phyloP scores from a whole-genome alignment of 257 asterid species.

The Salvia hispanica region DNA sequence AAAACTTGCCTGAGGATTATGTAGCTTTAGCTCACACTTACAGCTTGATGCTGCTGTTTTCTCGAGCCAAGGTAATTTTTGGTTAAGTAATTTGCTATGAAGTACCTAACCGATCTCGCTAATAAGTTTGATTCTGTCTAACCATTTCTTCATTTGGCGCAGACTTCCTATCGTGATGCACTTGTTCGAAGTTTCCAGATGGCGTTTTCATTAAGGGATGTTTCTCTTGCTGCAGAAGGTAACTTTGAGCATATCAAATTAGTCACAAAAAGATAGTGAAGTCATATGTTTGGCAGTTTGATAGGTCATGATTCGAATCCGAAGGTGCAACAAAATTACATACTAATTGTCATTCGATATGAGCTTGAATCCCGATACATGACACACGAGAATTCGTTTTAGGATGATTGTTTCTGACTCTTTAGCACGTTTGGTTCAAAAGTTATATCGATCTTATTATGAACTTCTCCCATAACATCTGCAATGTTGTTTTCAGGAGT shows the following conservation, averaged over 20 bases:
- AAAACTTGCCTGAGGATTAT: constrained; percentile 80
- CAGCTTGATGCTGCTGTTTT: constrained; percentile 81
- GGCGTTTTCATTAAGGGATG: constrained; percentile 75
- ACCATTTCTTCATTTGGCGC: constrained; percentile 31
- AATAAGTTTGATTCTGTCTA: background rate
- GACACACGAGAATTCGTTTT: too few relatives aligned
- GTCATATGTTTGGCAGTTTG: too few relatives aligned
- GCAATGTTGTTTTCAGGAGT: constrained; percentile 55
- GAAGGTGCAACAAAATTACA: constrained; percentile 57
- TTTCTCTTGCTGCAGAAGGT: constrained; percentile 81
- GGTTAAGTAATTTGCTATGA: background rate
- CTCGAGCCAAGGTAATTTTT: constrained; percentile 79
- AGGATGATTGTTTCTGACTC: too few relatives aligned
- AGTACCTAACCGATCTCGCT: constrained; percentile 20
- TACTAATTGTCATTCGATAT: background rate
- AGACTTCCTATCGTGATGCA: constrained; percentile 79
- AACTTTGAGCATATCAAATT: constrained; percentile 35
- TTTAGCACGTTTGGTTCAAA: background rate
- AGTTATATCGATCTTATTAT: background rate
- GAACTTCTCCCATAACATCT: constrained; percentile 2
- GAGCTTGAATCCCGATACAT: too few relatives aligned
- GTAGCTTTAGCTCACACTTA: constrained; percentile 97
- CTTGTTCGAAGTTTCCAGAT: constrained; percentile 79
- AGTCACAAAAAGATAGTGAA: too few relatives aligned
- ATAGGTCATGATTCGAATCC: constrained; percentile 27